Percentiles rank a stretch among this genome's conserved stretches.
These are phyloP conservation scores for Obelidium mucronatum DNA, from an alignment of 192 early-diverging fungal species.

Conservation along the genomic window DNA sequence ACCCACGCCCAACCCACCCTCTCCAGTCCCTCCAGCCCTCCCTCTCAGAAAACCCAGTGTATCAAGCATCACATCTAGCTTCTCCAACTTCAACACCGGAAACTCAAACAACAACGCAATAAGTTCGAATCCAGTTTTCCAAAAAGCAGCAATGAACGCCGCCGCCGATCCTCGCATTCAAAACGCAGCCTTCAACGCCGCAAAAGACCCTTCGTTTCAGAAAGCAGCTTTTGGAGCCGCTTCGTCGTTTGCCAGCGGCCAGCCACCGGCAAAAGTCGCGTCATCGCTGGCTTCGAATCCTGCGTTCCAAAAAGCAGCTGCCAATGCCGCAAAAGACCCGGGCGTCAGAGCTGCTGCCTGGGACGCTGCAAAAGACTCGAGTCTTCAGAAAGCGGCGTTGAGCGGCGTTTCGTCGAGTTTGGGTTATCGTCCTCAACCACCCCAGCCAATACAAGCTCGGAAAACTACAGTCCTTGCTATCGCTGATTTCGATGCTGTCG, in stretches of 20 bases:
- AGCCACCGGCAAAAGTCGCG: neutral
- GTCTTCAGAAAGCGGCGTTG: neutral
- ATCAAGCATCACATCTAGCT: neutral
- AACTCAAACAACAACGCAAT: neutral
- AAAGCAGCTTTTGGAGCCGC: constrained; percentile 1
- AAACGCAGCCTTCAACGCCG: constrained; percentile 12
- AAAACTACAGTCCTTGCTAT: constrained; percentile 14
- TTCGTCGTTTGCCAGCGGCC: neutral
- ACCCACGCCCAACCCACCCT: neutral
- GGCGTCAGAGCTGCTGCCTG: constrained; percentile 1
- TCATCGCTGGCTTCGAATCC: constrained; percentile 6
- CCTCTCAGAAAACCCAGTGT: neutral
- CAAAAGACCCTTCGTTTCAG: constrained; percentile 20
- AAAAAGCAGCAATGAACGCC: constrained; percentile 18
- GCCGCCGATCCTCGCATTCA: constrained; percentile 1
- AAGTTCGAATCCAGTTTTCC: constrained; percentile 11
- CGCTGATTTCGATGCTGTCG: constrained; percentile 26
- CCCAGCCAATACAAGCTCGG: neutral
- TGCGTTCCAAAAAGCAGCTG: constrained; percentile 16
- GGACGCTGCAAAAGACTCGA: neutral
- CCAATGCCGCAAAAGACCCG: constrained; percentile 12
- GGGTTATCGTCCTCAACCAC: neutral
- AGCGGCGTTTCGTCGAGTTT: neutral
- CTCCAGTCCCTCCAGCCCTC: neutral
- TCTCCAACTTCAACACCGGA: neutral